Conservation (phyloP, 169 alveolate species). For the Eimeria tenella region DNA sequence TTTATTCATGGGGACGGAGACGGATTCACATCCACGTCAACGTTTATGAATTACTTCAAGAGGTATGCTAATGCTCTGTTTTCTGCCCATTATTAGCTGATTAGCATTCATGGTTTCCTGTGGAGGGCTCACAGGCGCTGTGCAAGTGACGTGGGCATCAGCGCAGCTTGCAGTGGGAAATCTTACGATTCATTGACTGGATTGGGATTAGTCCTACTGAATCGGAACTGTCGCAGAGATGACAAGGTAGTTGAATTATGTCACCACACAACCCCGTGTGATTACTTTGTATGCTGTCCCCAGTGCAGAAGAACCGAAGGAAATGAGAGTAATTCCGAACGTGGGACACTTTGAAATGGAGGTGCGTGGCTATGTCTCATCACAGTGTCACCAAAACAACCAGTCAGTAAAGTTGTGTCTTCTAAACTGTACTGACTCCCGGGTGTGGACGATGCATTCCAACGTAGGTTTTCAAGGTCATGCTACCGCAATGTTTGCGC, state of each 20-base stretch:
- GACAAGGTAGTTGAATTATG: too few relatives aligned
- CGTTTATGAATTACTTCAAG: conserved; percentile 74
- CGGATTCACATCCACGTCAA: conserved; percentile 81
- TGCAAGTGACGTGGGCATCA: too few relatives aligned
- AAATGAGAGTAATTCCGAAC: conserved; percentile 59
- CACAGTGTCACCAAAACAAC: too few relatives aligned
- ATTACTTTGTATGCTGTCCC: neutral
- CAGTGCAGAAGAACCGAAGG: conserved; percentile 83
- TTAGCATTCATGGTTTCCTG: neutral
- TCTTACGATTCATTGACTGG: too few relatives aligned
- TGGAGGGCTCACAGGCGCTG: too few relatives aligned
- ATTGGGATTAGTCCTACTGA: too few relatives aligned
- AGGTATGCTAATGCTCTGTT: conserved; percentile 67
- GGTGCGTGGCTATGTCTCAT: conserved; percentile 2
- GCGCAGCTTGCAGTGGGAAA: too few relatives aligned
- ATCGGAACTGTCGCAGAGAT: too few relatives aligned
- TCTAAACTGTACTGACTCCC: too few relatives aligned
- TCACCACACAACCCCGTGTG: neutral
- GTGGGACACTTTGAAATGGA: conserved; percentile 85
- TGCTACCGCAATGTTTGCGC: neutral
- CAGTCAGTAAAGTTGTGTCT: too few relatives aligned
- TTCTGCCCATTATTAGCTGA: neutral
- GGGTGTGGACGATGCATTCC: too few relatives aligned
- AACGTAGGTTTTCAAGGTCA: too few relatives aligned
- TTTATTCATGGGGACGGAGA: conserved; percentile 82